phyloP scores from a whole-genome alignment of 257 asterid genomes.

The Scutellaria minor region DNA sequence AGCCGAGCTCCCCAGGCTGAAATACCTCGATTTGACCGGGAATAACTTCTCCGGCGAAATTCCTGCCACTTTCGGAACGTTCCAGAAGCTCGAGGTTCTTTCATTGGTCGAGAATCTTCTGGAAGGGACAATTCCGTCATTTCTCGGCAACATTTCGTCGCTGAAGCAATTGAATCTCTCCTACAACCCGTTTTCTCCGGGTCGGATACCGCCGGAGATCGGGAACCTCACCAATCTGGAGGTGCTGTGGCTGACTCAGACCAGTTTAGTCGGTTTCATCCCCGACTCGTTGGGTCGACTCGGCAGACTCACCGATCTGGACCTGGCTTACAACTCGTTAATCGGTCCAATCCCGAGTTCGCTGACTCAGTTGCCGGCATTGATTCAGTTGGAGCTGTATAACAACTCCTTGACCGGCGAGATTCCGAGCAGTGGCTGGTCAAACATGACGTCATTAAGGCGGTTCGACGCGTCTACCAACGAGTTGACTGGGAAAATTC shows the following conservation, averaged over 20 bases:
- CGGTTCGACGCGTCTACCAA: constrained; percentile 79
- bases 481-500: constrained; percentile 67
- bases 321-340: constrained; percentile 71
- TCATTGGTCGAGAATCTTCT: constrained; percentile 72
- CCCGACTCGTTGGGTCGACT: constrained; percentile 78
- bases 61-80: constrained; percentile 66
- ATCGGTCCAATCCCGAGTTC: constrained; percentile 67
- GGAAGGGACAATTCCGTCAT: constrained; percentile 67
- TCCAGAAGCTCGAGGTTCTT: constrained; percentile 72
- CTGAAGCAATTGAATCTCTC: constrained; percentile 76
- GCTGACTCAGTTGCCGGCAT: constrained; percentile 55
- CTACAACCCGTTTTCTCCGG: constrained; percentile 74
- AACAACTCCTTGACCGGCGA: constrained; percentile 78
- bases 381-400: constrained; percentile 75
- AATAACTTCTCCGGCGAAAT: constrained; percentile 84
- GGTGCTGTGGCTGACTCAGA: constrained; percentile 85
- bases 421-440: constrained; percentile 72
- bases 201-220: constrained; percentile 83
- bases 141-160: constrained; percentile 66
- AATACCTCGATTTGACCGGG: constrained; percentile 75
- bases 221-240: constrained; percentile 76
- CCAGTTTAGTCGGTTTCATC: constrained; percentile 70
- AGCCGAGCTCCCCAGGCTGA: constrained; percentile 57
- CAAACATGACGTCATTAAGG: constrained; percentile 69
- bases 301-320: constrained; percentile 67